Percentiles rank a stretch among this genome's conserved stretches.
Evolutionary conservation across 2,329 filamentous ascomycete genomes (phyloP).

Genomic region (Rhinocladiella similis): DNA sequence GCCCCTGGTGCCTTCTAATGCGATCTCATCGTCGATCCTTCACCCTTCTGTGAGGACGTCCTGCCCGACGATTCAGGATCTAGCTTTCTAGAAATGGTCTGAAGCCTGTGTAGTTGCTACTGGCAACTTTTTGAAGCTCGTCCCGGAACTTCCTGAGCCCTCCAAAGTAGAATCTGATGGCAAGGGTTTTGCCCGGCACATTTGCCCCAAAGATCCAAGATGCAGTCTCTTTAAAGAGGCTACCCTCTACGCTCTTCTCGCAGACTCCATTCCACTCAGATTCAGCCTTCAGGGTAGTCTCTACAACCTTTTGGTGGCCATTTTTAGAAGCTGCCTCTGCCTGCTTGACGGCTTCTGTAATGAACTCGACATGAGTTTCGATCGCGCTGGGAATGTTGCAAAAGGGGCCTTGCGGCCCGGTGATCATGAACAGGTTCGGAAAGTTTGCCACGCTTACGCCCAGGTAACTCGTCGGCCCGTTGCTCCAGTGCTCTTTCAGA

Average conservation of each 20-base stretch:
- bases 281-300: constrained; percentile 49
- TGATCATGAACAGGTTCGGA: constrained; percentile 54
- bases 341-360: constrained; percentile 43
- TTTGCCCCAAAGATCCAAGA: constrained; percentile 56
- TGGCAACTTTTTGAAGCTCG: constrained; percentile 11
- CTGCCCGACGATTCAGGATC: too few species aligned
- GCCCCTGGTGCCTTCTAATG: too few species aligned
- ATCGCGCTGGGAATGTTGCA: constrained; percentile 57
- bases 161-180: constrained; percentile 24
- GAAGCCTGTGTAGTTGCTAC: constrained; percentile 15
- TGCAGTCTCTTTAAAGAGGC: constrained; percentile 55
- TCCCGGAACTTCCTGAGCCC: constrained; percentile 20
- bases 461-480: constrained; percentile 36
- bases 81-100: not conserved
- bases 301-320: constrained; percentile 41
- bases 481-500: constrained; percentile 36
- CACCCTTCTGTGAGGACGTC: too few species aligned
- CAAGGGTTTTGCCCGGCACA: constrained; percentile 51
- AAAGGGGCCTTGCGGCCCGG: constrained; percentile 57
- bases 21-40: too few species aligned
- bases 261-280: constrained; percentile 52
- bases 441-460: constrained; percentile 43
- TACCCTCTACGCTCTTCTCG: constrained; percentile 27
- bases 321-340: constrained; percentile 40
- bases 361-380: constrained; percentile 58